Evolutionary conservation across 768 basidiomycete species (phyloP).

Genomic region (Nevesoporus exiguus): DNA sequence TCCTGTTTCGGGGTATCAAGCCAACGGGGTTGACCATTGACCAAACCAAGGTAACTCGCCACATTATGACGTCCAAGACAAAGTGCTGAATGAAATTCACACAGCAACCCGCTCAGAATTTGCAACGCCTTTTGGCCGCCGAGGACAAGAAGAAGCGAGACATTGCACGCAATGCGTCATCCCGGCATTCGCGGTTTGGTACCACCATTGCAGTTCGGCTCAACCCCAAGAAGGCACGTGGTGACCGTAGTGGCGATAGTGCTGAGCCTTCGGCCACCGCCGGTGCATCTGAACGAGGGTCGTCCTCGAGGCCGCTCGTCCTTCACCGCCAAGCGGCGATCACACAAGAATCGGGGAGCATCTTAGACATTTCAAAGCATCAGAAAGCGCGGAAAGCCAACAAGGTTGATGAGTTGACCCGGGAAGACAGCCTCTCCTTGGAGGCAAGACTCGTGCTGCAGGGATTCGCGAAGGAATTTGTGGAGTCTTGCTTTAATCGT

Average conservation of each 20-base stretch:
- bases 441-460: constrained; percentile 67
- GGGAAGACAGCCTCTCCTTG: constrained; percentile 62
- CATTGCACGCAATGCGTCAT: constrained; percentile 52
- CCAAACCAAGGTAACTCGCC: constrained; percentile 54
- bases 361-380: constrained; percentile 71
- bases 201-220: constrained; percentile 86
- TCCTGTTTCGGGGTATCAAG: constrained; percentile 78
- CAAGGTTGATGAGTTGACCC: constrained; percentile 62
- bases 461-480: constrained; percentile 65
- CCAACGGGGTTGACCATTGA: constrained; percentile 57
- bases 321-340: constrained; percentile 86
- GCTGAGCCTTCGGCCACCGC: constrained; percentile 21
- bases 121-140: constrained; percentile 71
- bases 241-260: constrained; percentile 18
- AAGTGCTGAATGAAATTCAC: constrained; percentile 11
- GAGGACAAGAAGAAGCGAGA: constrained; percentile 68
- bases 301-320: constrained; percentile 56
- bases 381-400: constrained; percentile 56
- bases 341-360: constrained; percentile 57
- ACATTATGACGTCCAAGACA: constrained; percentile 4
- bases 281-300: constrained; percentile 18
- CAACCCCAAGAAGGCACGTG: constrained; percentile 46
- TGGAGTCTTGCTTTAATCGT: constrained; percentile 90
- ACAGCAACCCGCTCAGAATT: constrained; percentile 64
- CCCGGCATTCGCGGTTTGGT: constrained; percentile 94